Evolutionary conservation across 495 filamentous ascomycete genomes (phyloP).

Genomic region (Xylaria bambusicola): DNA sequence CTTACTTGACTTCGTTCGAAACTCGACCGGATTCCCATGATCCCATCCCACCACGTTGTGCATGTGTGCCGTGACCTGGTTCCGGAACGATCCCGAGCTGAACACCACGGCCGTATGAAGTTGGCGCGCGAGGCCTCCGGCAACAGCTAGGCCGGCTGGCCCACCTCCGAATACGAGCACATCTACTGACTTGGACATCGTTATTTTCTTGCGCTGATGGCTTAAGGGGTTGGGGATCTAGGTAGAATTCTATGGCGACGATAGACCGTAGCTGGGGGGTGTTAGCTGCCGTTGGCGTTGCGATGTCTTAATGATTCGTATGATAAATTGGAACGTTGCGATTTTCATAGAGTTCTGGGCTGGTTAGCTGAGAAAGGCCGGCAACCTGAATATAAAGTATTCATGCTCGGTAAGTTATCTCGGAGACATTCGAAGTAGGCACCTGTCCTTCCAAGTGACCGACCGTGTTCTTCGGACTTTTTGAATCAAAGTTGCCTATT

Average conservation of each 20-base stretch:
- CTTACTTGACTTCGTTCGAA: constrained; percentile 38
- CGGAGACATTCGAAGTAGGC: constrained; percentile 14
- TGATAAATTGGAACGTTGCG: neutral
- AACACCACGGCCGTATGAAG: constrained; percentile 51
- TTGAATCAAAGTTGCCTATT: neutral
- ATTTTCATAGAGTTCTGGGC: too few relatives aligned
- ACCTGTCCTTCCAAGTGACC: neutral
- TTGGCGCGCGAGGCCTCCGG: constrained; percentile 50
- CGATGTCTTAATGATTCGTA: neutral
- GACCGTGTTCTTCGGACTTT: neutral
- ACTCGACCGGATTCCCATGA: constrained; percentile 41
- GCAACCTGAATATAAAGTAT: too few relatives aligned
- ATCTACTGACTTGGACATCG: constrained; percentile 33
- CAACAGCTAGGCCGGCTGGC: constrained; percentile 56
- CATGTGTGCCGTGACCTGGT: constrained; percentile 47
- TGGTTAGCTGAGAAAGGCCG: too few relatives aligned
- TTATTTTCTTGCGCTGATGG: neutral
- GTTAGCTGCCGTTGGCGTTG: too few relatives aligned
- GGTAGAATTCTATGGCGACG: too few relatives aligned
- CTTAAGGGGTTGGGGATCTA: neutral
- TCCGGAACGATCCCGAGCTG: constrained; percentile 53
- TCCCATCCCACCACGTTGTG: constrained; percentile 56
- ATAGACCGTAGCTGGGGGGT: too few relatives aligned
- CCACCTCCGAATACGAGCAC: constrained; percentile 60
- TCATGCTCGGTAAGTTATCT: constrained; percentile 7